These are phyloP conservation scores for Tricholoma saponaceum DNA, from an alignment of 768 basidiomycete genomes.

Conservation along the genomic window DNA sequence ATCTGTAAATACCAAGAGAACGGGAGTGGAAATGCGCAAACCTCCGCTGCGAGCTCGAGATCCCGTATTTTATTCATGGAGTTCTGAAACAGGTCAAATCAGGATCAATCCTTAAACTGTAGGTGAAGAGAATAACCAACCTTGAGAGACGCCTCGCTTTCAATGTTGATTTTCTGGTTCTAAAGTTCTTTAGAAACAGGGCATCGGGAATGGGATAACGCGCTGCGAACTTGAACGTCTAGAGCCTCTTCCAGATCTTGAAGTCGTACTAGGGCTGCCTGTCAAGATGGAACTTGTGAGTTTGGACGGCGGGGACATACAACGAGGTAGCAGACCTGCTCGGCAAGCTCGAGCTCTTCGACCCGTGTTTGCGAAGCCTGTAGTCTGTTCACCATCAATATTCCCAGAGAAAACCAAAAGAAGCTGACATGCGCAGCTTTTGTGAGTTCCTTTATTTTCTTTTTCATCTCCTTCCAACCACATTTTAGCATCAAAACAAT, in stretches of 20 bases:
- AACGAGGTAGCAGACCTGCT: neutral
- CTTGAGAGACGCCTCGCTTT: neutral
- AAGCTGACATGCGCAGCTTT: neutral
- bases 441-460: neutral
- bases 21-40: neutral
- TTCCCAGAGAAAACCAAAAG: neutral
- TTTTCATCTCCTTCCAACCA: neutral
- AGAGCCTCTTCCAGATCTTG: neutral
- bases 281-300: neutral
- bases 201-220: neutral
- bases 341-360: neutral
- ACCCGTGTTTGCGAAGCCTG: neutral
- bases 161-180: neutral
- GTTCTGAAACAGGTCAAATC: neutral
- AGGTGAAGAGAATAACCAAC: too few species aligned
- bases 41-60: neutral
- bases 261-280: neutral
- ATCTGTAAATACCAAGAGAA: neutral
- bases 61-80: neutral
- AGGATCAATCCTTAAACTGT: neutral
- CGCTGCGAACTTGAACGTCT: neutral
- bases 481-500: neutral
- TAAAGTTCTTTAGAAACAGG: neutral
- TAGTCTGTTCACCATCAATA: neutral
- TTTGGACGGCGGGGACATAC: neutral